Conservation (phyloP, 768 basidiomycete species). For the Clathrus columnatus region DNA sequence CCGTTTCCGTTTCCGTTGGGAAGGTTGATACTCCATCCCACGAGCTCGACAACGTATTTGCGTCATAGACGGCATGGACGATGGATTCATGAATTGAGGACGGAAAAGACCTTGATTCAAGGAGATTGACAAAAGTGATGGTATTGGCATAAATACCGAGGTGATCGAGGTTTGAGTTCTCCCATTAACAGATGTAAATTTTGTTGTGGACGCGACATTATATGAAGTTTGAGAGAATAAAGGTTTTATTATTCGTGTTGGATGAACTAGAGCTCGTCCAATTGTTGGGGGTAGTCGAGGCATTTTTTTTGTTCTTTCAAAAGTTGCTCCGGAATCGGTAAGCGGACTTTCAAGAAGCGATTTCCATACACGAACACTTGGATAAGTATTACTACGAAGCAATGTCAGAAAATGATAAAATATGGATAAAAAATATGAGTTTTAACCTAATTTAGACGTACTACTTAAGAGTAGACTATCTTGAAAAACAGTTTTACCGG, state of each 20-base stretch:
- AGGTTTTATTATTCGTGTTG: conserved; percentile 12
- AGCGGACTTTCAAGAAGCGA: not conserved
- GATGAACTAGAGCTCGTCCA: conserved; percentile 27
- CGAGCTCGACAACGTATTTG: conserved; percentile 58
- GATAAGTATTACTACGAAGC: not conserved
- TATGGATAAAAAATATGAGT: no score
- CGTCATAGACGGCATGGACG: conserved; percentile 17
- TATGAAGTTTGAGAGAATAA: not conserved
- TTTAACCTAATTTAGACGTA: not conserved
- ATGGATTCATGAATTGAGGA: conserved; percentile 1
- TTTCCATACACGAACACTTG: not conserved
- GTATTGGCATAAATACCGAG: conserved; percentile 23
- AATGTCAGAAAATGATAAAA: no score
- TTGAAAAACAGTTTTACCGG: not conserved
- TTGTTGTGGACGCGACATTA: conserved; percentile 11
- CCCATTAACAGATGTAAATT: conserved; percentile 19
- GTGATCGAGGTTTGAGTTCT: conserved; percentile 28
- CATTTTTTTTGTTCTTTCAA: conserved; percentile 23
- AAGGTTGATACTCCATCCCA: conserved; percentile 95
- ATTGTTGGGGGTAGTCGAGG: conserved; percentile 36
- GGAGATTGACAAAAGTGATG: not conserved
- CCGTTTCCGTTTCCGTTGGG: conserved; percentile 85
- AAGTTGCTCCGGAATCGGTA: no score
- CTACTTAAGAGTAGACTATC: not conserved
- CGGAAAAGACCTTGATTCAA: not conserved